Conservation (phyloP, 257 asterid genomes). For the Solanum ahanhuiri region DNA sequence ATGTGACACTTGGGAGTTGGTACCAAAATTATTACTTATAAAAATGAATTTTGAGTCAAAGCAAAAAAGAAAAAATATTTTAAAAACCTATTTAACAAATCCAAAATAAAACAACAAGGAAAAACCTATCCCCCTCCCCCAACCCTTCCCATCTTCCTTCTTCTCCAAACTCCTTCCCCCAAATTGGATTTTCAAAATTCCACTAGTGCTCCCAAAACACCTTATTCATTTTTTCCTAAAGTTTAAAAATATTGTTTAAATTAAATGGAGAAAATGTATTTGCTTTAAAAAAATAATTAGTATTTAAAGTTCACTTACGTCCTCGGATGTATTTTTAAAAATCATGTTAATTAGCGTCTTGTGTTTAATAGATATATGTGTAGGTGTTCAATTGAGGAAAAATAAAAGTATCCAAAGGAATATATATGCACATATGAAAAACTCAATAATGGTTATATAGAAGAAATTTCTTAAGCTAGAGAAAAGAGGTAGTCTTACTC, state of each 20-base stretch:
- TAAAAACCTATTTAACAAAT: background rate
- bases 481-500: background rate
- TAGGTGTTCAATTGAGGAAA: background rate
- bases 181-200: background rate
- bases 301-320: background rate
- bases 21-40: background rate
- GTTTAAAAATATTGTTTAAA: background rate
- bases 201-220: background rate
- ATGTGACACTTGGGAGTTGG: background rate
- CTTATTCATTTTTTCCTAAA: background rate
- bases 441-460: background rate
- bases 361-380: background rate
- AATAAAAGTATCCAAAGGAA: background rate
- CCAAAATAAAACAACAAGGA: background rate
- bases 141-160: background rate
- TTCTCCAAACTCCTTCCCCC: background rate
- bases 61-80: background rate
- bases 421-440: too few species aligned
- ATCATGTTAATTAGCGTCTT: too few species aligned
- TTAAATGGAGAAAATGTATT: background rate
- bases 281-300: accelerated
- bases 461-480: background rate
- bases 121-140: background rate
- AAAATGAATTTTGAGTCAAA: background rate
- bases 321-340: background rate